Conservation (phyloP, 768 basidiomycete genomes). For the Pleurotus pulmonarius region DNA sequence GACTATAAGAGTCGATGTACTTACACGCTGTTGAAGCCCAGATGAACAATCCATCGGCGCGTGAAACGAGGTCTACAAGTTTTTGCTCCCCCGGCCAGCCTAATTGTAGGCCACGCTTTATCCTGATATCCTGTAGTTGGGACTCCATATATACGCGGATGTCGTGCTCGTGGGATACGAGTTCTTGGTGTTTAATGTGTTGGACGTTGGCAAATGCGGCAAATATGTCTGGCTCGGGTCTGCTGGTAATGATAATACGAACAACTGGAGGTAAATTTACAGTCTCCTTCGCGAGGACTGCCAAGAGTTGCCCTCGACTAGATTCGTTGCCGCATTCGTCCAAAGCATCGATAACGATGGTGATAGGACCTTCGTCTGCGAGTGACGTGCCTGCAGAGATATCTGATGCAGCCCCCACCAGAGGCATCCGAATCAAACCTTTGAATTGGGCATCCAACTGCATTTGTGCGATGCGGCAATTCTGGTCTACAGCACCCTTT, state of each 20-base stretch:
- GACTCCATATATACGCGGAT: not conserved
- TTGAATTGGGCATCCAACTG: slow-evolving; percentile 27
- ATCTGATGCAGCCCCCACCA: slow-evolving; percentile 6
- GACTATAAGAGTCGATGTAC: slow-evolving; percentile 14
- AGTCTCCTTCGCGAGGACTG: slow-evolving; percentile 13
- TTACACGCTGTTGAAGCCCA: slow-evolving; percentile 18
- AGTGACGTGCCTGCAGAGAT: not conserved
- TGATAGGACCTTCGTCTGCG: slow-evolving; percentile 1
- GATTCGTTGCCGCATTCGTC: slow-evolving; percentile 15
- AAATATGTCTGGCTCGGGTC: slow-evolving; percentile 20
- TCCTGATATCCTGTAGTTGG: not conserved
- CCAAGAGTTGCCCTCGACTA: slow-evolving; percentile 18
- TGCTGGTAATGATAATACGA: slow-evolving; percentile 25
- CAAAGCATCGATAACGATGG: slow-evolving; percentile 20
- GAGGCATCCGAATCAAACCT: slow-evolving; percentile 26
- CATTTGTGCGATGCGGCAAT: slow-evolving; percentile 24
- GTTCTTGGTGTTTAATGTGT: not conserved
- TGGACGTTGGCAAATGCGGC: not conserved
- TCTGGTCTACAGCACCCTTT: slow-evolving; percentile 17
- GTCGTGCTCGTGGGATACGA: not conserved
- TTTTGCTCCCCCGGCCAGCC: slow-evolving; percentile 14
- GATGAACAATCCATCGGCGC: slow-evolving; percentile 16
- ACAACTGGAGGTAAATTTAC: slow-evolving; percentile 20
- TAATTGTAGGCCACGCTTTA: not conserved
- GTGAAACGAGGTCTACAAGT: slow-evolving; percentile 5